Conservation (phyloP, 805 yeast species). For the Saccharomycopsis sp. region DNA sequence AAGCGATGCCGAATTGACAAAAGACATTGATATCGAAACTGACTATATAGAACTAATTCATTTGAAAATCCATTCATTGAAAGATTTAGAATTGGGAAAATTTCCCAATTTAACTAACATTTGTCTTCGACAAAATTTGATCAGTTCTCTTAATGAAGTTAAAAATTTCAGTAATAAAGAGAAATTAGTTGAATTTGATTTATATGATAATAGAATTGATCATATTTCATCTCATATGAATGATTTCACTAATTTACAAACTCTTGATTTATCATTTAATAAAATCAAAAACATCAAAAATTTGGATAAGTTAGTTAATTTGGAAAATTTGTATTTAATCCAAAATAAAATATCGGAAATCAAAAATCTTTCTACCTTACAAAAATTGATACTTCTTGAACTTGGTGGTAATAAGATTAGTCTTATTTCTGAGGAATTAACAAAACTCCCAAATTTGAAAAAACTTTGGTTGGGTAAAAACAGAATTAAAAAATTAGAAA, state of each 20-base stretch:
- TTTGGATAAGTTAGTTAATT: constrained; percentile 53
- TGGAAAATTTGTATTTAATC: constrained; percentile 71
- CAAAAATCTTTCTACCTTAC: constrained; percentile 49
- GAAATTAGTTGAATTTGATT: constrained; percentile 65
- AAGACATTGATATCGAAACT: constrained; percentile 44
- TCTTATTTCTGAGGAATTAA: constrained; percentile 44
- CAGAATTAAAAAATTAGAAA: constrained; percentile 52
- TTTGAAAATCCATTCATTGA: constrained; percentile 53
- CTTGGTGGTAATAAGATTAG: constrained; percentile 81
- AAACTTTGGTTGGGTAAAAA: constrained; percentile 94
- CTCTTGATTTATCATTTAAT: constrained; percentile 74
- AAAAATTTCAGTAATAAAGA: constrained; percentile 43
- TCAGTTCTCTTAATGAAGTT: constrained; percentile 62
- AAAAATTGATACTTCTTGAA: constrained; percentile 59
- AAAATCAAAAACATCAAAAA: constrained; percentile 46
- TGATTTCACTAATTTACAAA: constrained; percentile 44
- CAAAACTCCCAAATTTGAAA: constrained; percentile 42
- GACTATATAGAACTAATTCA: constrained; percentile 59
- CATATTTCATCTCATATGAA: constrained; percentile 69
- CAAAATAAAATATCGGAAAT: constrained; percentile 77
- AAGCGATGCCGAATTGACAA: constrained; percentile 59
- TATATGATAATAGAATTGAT: constrained; percentile 84
- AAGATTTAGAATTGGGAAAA: constrained; percentile 46
- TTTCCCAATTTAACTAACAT: constrained; percentile 49
- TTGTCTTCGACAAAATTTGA: constrained; percentile 74